Base-by-base conservation (phyloP, 108 stramenopile species). In the Cyclotella cryptica region DNA sequence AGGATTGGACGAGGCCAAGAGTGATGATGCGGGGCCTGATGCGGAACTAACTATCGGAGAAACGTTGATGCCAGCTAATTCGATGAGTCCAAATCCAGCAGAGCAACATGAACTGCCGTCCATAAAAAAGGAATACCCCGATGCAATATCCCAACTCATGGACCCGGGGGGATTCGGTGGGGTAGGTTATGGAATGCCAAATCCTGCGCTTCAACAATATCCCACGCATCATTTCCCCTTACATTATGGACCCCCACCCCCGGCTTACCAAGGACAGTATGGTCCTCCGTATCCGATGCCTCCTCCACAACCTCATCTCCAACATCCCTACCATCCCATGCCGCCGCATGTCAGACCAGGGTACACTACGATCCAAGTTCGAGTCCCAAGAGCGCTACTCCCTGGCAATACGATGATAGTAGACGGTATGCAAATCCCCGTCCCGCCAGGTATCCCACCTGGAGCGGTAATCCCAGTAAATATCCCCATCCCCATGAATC, bases 381-480 rank as follows among this genome's bases (percentile, higher is more conserved):
- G 90, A 55, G 89, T 90, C 27, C 89, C 92, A 49, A 69, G 57
- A 11, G 44, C 66, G 35, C 75, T 92, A 14, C 62, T 83, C 39
- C 87, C 88, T 0, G 85, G 84, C 18, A 85, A 87, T 28, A 85
- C 72, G 40, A 93, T 93, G 87, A 64, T 89, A 4, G 92, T 93
- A 74, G 47, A 77, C 63, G 49, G 89, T 75, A 70, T 86, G 67
- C 55, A 86, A 80, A 39, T 77, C 79, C 19, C 87, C 69, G 92
- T 93, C n/a, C 92, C 92, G 3, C 81, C 80, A 11, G 87, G 87
- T 41, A 69, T 90, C 40, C 86, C 83, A 17, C 85, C 89, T 0
- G 92, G 92, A 10, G 81, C 87, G 45, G 71, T 90, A 13, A 81
- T 93, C 62, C 92, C 92, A 4, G 92, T 93, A 9, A 87, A 86